Percentiles rank a stretch among this genome's conserved stretches.
These are phyloP conservation scores for Exophiala bonariae DNA, from an alignment of 2,329 filamentous ascomycete species.

Conservation along the genomic window DNA sequence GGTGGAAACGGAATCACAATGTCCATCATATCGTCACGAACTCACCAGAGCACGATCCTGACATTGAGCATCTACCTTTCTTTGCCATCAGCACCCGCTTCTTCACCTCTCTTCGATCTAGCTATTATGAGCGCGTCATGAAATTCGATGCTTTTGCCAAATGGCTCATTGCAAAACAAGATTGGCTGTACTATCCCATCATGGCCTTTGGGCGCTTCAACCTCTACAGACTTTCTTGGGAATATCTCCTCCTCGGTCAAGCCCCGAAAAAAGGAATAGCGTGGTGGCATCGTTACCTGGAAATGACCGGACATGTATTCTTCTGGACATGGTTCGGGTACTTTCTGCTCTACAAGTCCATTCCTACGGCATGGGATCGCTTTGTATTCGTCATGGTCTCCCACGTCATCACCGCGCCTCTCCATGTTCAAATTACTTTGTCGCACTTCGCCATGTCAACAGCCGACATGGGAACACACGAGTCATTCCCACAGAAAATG, in stretches of 20 bases:
- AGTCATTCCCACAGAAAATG: conserved; percentile 89
- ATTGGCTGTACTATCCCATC: conserved; percentile 80
- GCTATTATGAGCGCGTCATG: conserved; percentile 82
- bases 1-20: conserved; percentile 98
- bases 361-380: conserved; percentile 69
- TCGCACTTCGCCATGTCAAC: conserved; percentile 95
- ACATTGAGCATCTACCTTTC: conserved; percentile 88
- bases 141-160: conserved; percentile 73
- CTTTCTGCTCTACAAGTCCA: conserved; percentile 69
- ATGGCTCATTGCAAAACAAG: conserved; percentile 69
- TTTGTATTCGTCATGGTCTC: conserved; percentile 76
- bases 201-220: conserved; percentile 84
- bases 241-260: conserved; percentile 68
- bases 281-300: conserved; percentile 81
- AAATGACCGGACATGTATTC: conserved; percentile 71
- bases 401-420: conserved; percentile 75
- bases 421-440: conserved; percentile 87
- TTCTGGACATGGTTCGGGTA: conserved; percentile 92
- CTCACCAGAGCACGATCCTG: conserved; percentile 89
- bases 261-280: conserved; percentile 74
- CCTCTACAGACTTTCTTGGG: conserved; percentile 78
- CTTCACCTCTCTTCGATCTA: conserved; percentile 69
- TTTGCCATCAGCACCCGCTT: conserved; percentile 85
- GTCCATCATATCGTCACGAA: conserved; percentile 97
- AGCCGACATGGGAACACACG: conserved; percentile 75